These are phyloP conservation scores for Pseudonitzschia delicatissima DNA, from an alignment of 108 stramenopile genomes.

Conservation along the genomic window DNA sequence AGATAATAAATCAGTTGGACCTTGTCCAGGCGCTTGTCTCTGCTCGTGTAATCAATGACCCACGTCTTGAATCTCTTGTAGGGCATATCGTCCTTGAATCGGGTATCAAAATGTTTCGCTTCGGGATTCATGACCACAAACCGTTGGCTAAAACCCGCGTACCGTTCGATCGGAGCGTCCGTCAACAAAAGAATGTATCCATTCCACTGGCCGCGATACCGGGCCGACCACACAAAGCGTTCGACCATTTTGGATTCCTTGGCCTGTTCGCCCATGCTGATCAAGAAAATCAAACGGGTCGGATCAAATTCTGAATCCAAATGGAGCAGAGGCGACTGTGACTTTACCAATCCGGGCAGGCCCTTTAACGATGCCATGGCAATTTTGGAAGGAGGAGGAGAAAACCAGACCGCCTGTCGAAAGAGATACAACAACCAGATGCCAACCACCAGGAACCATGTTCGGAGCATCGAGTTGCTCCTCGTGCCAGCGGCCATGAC, in stretches of 20 bases:
- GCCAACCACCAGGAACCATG: neutral
- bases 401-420: no score
- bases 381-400: no score
- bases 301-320: neutral
- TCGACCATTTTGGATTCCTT: conserved; percentile 3
- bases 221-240: conserved; percentile 20
- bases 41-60: conserved; percentile 10
- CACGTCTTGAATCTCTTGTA: conserved; percentile 21
- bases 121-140: neutral
- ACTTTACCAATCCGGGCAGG: no score
- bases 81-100: neutral
- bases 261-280: conserved; percentile 15
- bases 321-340: no score
- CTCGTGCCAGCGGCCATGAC: no score
- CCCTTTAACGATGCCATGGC: no score
- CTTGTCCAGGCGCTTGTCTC: neutral
- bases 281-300: neutral
- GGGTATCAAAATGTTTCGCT: neutral
- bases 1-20: conserved; percentile 18
- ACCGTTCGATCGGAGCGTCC: conserved; percentile 1
- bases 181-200: conserved; percentile 9
- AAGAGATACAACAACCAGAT: neutral
- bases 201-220: neutral
- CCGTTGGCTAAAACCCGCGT: neutral
- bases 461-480: neutral